Conservation (phyloP, 1,139 yeast species). For the Saccharomyces hybrid region DNA sequence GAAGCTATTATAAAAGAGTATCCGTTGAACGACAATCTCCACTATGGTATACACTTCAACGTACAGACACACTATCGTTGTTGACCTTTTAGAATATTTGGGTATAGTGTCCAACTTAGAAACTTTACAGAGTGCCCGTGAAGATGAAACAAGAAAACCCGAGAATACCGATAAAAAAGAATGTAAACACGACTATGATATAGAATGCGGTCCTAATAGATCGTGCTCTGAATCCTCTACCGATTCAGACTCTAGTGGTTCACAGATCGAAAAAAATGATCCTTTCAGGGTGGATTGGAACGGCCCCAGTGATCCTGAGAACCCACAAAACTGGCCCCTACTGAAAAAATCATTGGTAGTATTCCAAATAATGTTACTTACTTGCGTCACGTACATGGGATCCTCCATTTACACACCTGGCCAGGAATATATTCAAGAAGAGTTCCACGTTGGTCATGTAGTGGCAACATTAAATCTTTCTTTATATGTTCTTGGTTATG, state of each 20-base stretch:
- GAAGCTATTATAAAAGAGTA: too few relatives aligned
- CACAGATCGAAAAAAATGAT: constrained; percentile 3
- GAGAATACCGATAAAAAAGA: not conserved
- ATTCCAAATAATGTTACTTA: constrained; percentile 38
- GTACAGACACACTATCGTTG: constrained; percentile 1
- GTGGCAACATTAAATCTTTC: constrained; percentile 17
- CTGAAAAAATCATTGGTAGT: constrained; percentile 36
- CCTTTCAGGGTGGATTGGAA: constrained; percentile 17
- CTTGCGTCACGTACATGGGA: constrained; percentile 51
- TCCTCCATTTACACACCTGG: constrained; percentile 59
- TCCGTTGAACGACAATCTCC: not conserved
- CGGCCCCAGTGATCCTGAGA: constrained; percentile 42
- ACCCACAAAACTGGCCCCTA: constrained; percentile 51
- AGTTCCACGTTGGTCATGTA: constrained; percentile 19
- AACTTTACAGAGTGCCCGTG: not conserved
- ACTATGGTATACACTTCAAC: not conserved
- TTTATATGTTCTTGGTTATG: constrained; percentile 44
- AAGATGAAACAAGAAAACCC: not conserved
- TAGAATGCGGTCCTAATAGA: not conserved
- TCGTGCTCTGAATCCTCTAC: not conserved
- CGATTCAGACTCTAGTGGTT: not conserved
- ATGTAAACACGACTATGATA: not conserved
- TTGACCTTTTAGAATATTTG: constrained; percentile 2
- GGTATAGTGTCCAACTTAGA: not conserved
- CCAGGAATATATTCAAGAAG: constrained; percentile 13